Evolutionary conservation across 2,329 filamentous ascomycete species (phyloP).

Genomic region (Cryoendolithus antarcticus): DNA sequence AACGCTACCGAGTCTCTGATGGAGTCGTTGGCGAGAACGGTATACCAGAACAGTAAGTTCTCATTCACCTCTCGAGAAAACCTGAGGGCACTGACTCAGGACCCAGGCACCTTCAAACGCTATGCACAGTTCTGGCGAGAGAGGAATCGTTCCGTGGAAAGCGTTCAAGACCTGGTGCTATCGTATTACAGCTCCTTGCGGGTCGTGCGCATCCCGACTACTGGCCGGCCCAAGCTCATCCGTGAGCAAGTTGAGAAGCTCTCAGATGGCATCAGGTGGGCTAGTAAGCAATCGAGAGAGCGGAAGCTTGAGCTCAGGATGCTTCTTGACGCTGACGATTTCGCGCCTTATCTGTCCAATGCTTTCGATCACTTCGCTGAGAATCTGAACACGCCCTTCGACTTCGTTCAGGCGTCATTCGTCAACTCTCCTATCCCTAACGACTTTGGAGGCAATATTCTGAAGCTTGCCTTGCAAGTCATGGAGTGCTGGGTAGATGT

Average conservation of each 20-base stretch:
- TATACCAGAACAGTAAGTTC: constrained; percentile 24
- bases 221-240: constrained; percentile 31
- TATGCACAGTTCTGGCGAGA: constrained; percentile 28
- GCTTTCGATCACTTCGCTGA: constrained; percentile 37
- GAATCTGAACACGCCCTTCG: constrained; percentile 31
- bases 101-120: constrained; percentile 23
- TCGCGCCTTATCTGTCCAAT: constrained; percentile 31
- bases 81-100: too few species aligned
- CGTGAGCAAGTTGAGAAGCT: constrained; percentile 33
- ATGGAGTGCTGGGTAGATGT: constrained; percentile 13
- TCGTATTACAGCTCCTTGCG: constrained; percentile 36
- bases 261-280: constrained; percentile 24
- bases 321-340: constrained; percentile 29
- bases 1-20: constrained; percentile 29
- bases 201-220: constrained; percentile 34
- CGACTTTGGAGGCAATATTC: constrained; percentile 34
- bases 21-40: constrained; percentile 21
- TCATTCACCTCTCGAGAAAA: too few species aligned
- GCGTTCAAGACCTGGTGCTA: constrained; percentile 29
- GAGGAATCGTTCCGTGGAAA: constrained; percentile 24
- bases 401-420: constrained; percentile 34
- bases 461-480: constrained; percentile 29
- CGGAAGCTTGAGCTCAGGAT: constrained; percentile 31
- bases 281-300: constrained; percentile 24
- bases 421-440: constrained; percentile 30